Conservation (phyloP, 257 asterid genomes). For the Solanum bukasovii region DNA sequence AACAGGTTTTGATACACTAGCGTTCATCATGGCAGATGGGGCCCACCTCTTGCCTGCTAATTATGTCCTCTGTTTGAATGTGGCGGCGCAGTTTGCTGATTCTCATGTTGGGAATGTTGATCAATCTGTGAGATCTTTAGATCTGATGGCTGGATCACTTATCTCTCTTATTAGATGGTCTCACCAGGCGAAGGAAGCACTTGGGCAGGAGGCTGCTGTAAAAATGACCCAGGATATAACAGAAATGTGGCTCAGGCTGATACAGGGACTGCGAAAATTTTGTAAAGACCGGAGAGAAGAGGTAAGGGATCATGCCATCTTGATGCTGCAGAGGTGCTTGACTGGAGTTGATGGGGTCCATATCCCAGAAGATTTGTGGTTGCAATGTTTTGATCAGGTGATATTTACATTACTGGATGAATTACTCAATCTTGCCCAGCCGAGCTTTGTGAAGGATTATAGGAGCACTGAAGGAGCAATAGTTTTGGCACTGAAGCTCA, state of each 20-base stretch:
- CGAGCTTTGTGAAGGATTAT: conserved; percentile 52
- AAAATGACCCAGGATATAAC: conserved; percentile 71
- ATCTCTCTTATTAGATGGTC: conserved; percentile 64
- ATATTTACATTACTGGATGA: conserved; percentile 71
- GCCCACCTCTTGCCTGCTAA: conserved; percentile 78
- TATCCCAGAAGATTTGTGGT: conserved; percentile 53
- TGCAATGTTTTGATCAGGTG: conserved; percentile 63
- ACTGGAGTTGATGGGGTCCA: conserved; percentile 52
- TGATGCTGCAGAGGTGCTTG: conserved; percentile 58
- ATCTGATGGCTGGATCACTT: conserved; percentile 81
- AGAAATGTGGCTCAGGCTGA: conserved; percentile 93
- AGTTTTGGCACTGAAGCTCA: conserved; percentile 48
- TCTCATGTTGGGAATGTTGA: conserved; percentile 68
- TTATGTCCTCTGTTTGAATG: conserved; percentile 64
- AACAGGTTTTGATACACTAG: conserved; percentile 68
- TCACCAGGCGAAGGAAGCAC: conserved; percentile 52
- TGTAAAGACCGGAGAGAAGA: conserved; percentile 75
- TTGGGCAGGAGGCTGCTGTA: conserved; percentile 43
- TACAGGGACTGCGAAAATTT: conserved; percentile 67
- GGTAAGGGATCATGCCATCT: conserved; percentile 70
- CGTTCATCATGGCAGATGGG: conserved; percentile 74
- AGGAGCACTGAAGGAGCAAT: conserved; percentile 70
- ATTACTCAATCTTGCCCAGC: conserved; percentile 44
- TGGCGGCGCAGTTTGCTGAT: conserved; percentile 83
- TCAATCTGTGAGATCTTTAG: conserved; percentile 60